Evolutionary conservation across 2,329 filamentous ascomycete genomes (phyloP).

Genomic region (Cercospora citrullina): DNA sequence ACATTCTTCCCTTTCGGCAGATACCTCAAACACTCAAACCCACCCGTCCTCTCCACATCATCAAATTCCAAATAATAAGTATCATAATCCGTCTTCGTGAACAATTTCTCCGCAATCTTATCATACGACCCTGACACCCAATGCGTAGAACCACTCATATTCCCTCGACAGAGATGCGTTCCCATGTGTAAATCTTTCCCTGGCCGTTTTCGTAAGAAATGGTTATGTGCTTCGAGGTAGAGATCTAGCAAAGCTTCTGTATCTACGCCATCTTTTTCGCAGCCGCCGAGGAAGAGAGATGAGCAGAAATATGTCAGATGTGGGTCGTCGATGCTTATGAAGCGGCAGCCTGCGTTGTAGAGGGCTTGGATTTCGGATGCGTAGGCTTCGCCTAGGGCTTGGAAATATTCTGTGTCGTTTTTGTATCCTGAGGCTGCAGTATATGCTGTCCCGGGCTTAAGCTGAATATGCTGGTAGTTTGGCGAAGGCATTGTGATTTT

Average conservation of each 20-base stretch:
- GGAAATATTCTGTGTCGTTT: slow-evolving; percentile 33
- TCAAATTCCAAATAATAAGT: slow-evolving; percentile 39
- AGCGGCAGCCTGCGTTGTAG: slow-evolving; percentile 29
- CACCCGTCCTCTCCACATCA: slow-evolving; percentile 33
- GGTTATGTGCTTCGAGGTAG: slow-evolving; percentile 30
- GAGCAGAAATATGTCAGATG: slow-evolving; percentile 34
- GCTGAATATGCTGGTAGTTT: slow-evolving; percentile 35
- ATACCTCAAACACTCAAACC: slow-evolving; percentile 35
- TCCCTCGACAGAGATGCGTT: slow-evolving; percentile 34
- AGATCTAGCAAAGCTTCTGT: slow-evolving; percentile 28
- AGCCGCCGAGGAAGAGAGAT: slow-evolving; percentile 28
- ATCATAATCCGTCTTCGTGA: slow-evolving; percentile 31
- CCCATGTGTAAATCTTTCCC: slow-evolving; percentile 29
- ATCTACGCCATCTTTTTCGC: slow-evolving; percentile 27
- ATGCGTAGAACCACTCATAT: slow-evolving; percentile 27
- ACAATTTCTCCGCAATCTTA: slow-evolving; percentile 34
- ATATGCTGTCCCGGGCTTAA: slow-evolving; percentile 34
- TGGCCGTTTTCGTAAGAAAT: slow-evolving; percentile 22
- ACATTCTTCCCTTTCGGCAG: slow-evolving; percentile 38
- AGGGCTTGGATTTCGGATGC: slow-evolving; percentile 27
- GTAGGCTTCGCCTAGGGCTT: slow-evolving; percentile 30
- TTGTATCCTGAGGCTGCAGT: slow-evolving; percentile 28
- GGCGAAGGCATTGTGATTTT: slow-evolving; percentile 36
- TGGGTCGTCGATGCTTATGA: slow-evolving; percentile 33
- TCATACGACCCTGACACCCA: slow-evolving; percentile 33